Percentiles rank a stretch among this genome's conserved stretches.
These are phyloP conservation scores for Neurospora terricola DNA, from an alignment of 495 filamentous ascomycete genomes.

Conservation along the genomic window DNA sequence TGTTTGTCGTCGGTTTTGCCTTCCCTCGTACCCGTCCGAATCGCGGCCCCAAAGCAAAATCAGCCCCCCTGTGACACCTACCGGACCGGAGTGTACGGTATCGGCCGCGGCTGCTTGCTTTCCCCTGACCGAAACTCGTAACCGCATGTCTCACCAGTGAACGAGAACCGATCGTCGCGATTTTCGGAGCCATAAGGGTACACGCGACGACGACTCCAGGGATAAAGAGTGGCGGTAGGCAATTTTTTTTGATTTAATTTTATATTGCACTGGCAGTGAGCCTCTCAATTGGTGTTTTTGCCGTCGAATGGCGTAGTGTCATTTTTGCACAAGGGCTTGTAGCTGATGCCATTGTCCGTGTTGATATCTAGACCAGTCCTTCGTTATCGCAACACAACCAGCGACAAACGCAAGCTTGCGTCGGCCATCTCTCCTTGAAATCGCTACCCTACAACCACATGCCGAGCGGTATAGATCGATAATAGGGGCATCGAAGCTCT, in stretches of 20 bases:
- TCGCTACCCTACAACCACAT: not conserved
- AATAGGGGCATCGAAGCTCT: conserved; percentile 16
- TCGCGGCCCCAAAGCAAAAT: not conserved
- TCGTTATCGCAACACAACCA: not conserved
- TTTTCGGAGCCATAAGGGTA: conserved; percentile 3
- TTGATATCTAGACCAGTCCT: not conserved
- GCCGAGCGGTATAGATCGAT: not conserved
- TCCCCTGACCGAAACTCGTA: conserved; percentile 1
- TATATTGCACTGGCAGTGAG: not conserved
- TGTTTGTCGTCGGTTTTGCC: not conserved
- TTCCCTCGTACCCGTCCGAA: not conserved
- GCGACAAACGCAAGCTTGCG: not conserved
- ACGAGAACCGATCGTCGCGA: not conserved
- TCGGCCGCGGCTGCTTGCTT: not conserved
- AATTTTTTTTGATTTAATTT: not conserved
- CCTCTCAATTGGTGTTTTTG: not conserved
- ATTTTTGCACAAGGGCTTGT: not conserved
- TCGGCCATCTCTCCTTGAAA: not conserved
- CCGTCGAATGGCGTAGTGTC: not conserved
- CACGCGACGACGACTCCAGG: not conserved
- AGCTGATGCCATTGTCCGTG: not conserved
- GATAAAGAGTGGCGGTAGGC: not conserved
- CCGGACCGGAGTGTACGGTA: not conserved
- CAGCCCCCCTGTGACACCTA: not conserved
- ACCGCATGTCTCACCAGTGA: conserved; percentile 4